A percentile compares a stretch with the other conserved stretches of the same genome.
Evolutionary conservation across 257 asterid species (phyloP).

Genomic region (Eustoma russellianum): DNA sequence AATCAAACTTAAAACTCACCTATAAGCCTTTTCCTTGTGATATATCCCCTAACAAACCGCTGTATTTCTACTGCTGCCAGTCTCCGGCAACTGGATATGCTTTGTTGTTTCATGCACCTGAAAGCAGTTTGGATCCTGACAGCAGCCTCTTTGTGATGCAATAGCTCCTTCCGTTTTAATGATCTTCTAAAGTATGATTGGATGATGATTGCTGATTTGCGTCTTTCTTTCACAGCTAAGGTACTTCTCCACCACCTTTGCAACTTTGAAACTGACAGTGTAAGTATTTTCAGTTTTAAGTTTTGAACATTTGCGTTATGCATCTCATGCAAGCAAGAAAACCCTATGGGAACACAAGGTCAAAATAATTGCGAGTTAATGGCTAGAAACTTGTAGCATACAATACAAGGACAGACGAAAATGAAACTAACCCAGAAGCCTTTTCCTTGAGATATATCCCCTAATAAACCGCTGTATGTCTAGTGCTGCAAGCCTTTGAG

Average conservation of each 20-base stretch:
- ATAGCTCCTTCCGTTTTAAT: slow-evolving; percentile 48
- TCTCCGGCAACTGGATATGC: slow-evolving; percentile 32
- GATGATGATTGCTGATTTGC: slow-evolving; percentile 46
- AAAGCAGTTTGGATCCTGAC: slow-evolving; percentile 52
- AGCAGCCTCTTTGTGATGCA: slow-evolving; percentile 45
- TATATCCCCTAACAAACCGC: slow-evolving; percentile 56
- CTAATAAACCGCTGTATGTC: slow-evolving; percentile 59
- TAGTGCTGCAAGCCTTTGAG: slow-evolving; percentile 39
- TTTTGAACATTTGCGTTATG: slow-evolving; percentile 16
- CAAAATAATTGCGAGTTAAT: slow-evolving; percentile 3
- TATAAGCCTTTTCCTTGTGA: slow-evolving; percentile 53
- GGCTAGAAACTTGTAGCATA: slow-evolving; percentile 4
- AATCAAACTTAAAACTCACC: slow-evolving; percentile 22
- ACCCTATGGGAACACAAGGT: slow-evolving; percentile 31
- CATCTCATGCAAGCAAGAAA: slow-evolving; percentile 23
- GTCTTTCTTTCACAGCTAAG: slow-evolving; percentile 24
- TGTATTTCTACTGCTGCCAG: slow-evolving; percentile 55
- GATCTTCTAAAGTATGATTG: slow-evolving; percentile 67
- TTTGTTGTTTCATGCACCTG: slow-evolving; percentile 33
- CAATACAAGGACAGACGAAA: not conserved
- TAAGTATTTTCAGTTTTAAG: slow-evolving; percentile 36
- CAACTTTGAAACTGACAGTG: slow-evolving; percentile 50
- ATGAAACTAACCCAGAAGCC: slow-evolving; percentile 49
- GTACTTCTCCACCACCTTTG: slow-evolving; percentile 82
- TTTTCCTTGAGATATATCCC: slow-evolving; percentile 58